These are phyloP conservation scores for Sporisorium scitamineum DNA, from an alignment of 1,284 basidiomycete genomes.

Conservation along the genomic window DNA sequence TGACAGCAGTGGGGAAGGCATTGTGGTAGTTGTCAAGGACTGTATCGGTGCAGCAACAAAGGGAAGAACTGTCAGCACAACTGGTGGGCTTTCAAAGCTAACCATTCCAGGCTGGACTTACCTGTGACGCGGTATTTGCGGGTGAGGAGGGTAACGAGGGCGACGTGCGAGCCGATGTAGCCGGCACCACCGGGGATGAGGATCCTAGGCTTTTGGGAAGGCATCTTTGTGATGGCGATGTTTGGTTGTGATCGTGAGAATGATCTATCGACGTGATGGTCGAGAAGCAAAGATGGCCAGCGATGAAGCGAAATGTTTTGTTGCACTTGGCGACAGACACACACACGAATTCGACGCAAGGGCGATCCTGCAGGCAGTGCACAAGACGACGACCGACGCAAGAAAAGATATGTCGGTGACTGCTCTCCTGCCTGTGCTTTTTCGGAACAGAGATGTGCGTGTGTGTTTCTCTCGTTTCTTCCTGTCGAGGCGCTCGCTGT, in stretches of 20 bases:
- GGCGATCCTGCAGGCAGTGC: background rate
- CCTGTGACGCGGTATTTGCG: constrained; percentile 82
- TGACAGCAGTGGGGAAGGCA: constrained; percentile 80
- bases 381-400: background rate
- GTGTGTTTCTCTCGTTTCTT: constrained; percentile 1
- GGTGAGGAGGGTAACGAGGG: constrained; percentile 85
- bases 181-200: constrained; percentile 68
- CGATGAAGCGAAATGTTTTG: background rate
- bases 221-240: constrained; percentile 19
- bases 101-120: constrained; percentile 51
- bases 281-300: constrained; percentile 1
- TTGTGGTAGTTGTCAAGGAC: constrained; percentile 78
- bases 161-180: constrained; percentile 85
- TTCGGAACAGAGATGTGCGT: background rate
- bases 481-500: background rate
- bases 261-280: constrained; percentile 16
- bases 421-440: background rate
- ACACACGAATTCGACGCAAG: background rate
- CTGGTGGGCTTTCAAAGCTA: too few relatives aligned
- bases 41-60: too few relatives aligned
- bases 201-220: constrained; percentile 59
- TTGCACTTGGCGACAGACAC: background rate
- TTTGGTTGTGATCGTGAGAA: too few relatives aligned
- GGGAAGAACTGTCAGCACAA: background rate
- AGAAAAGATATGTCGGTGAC: background rate